Percentiles rank a stretch among this genome's conserved stretches.
Evolutionary conservation across 2,329 filamentous ascomycete species (phyloP).

Genomic region (Ploettnerulaceae sp.): DNA sequence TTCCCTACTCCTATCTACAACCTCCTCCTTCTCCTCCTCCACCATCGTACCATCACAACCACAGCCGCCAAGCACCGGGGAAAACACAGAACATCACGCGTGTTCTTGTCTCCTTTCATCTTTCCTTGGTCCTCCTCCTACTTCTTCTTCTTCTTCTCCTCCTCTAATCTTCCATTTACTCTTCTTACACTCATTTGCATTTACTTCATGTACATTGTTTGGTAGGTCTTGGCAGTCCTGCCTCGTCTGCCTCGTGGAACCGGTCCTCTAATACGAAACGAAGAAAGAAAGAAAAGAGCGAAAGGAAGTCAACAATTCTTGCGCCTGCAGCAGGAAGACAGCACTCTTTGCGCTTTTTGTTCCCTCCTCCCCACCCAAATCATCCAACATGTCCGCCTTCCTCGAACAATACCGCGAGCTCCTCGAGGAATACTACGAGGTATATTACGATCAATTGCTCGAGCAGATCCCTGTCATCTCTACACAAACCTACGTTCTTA

Average conservation of each 20-base stretch:
- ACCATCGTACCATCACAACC: too few relatives aligned
- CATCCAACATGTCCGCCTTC: conserved; percentile 23
- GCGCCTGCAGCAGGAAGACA: conserved; percentile 23
- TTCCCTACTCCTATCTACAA: neutral
- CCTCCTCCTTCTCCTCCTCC: neutral
- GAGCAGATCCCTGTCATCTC: conserved; percentile 29
- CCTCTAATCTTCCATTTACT: conserved; percentile 8
- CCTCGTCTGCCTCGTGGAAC: too few relatives aligned
- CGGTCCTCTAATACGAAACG: too few relatives aligned
- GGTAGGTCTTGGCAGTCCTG: conserved; percentile 15
- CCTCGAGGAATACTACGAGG: conserved; percentile 26
- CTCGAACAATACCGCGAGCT: conserved; percentile 27
- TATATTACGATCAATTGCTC: conserved; percentile 29
- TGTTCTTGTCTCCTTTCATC: neutral
- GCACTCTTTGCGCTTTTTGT: conserved; percentile 26
- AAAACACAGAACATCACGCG: conserved; percentile 1
- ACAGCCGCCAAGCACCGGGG: too few relatives aligned
- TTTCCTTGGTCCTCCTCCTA: conserved; percentile 1
- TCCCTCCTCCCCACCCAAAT: conserved; percentile 1
- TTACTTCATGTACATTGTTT: conserved; percentile 29
- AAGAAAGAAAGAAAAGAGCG: too few relatives aligned
- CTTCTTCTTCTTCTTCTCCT: conserved; percentile 8
- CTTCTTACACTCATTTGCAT: conserved; percentile 24
- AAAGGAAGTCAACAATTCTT: conserved; percentile 12
- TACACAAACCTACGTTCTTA: conserved; percentile 30